Evolutionary conservation across 257 asterid genomes (phyloP).

Genomic region (Solanum acaule): DNA sequence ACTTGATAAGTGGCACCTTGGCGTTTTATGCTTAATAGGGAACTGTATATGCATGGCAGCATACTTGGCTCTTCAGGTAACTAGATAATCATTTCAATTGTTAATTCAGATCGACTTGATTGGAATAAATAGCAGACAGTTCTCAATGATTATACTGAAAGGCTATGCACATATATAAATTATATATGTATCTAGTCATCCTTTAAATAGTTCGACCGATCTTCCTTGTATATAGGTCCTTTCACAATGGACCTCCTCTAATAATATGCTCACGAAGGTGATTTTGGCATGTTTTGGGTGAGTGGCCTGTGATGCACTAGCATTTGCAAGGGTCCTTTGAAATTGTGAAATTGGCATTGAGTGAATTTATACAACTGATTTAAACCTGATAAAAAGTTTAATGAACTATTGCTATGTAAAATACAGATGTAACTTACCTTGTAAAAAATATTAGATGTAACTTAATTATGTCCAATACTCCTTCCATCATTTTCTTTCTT

Average conservation of each 20-base stretch:
- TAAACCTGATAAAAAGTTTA: not conserved
- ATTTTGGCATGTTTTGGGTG: not conserved
- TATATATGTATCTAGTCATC: not conserved
- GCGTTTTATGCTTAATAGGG: slow-evolving; percentile 83
- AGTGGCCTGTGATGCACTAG: not conserved
- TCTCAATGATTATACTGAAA: not conserved
- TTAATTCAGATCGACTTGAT: not conserved
- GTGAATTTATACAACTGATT: not conserved
- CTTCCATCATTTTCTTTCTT: not conserved
- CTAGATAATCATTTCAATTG: not conserved
- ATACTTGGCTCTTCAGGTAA: slow-evolving; percentile 86
- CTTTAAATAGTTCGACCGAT: not conserved
- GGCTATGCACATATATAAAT: not conserved
- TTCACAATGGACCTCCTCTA: not conserved
- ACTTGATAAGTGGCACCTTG: slow-evolving; percentile 78
- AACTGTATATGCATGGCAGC: slow-evolving; percentile 96
- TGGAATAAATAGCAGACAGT: not conserved
- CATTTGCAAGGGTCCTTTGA: not conserved
- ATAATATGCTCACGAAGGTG: not conserved
- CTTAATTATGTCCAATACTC: not conserved
- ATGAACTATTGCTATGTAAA: not conserved
- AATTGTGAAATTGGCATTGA: not conserved
- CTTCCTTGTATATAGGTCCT: not conserved
- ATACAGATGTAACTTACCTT: not conserved
- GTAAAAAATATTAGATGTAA: not conserved